Evolutionary conservation across 1,284 basidiomycete species (phyloP).

Genomic region (Taiwanofungus camphoratus): DNA sequence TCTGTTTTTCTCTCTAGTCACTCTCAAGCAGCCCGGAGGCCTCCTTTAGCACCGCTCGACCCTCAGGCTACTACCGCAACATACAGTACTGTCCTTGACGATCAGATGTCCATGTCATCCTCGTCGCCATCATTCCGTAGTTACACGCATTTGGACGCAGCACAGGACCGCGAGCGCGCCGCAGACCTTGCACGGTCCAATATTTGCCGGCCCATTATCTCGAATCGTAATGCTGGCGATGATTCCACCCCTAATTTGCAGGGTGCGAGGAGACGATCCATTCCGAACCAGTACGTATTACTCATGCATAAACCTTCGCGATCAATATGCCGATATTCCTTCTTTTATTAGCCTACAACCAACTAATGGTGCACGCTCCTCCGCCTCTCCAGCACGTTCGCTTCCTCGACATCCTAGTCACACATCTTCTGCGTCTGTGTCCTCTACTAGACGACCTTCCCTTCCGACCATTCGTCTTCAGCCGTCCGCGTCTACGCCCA

Average conservation of each 20-base stretch:
- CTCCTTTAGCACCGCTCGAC: slow-evolving; percentile 26
- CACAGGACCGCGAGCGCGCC: slow-evolving; percentile 18
- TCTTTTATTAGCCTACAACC: slow-evolving; percentile 14
- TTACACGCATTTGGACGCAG: slow-evolving; percentile 21
- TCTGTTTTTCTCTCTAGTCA: slow-evolving; percentile 7
- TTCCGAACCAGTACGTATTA: slow-evolving; percentile 25
- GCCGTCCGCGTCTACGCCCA: slow-evolving; percentile 10
- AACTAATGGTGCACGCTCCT: slow-evolving; percentile 18
- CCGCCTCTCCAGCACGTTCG: slow-evolving; percentile 15
- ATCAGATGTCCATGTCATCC: slow-evolving; percentile 25
- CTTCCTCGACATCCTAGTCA: slow-evolving; percentile 23
- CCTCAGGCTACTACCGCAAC: slow-evolving; percentile 21
- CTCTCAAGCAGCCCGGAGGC: slow-evolving; percentile 15
- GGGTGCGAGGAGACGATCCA: slow-evolving; percentile 23
- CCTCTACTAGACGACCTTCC: slow-evolving; percentile 20
- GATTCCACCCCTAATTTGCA: slow-evolving; percentile 14
- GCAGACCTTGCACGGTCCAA: slow-evolving; percentile 20
- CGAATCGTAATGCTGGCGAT: slow-evolving; percentile 19
- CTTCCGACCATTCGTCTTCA: slow-evolving; percentile 25
- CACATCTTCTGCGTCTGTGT: slow-evolving; percentile 19
- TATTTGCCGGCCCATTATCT: slow-evolving; percentile 23
- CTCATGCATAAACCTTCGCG: not conserved
- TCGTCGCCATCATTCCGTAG: slow-evolving; percentile 20
- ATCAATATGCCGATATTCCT: slow-evolving; percentile 2
- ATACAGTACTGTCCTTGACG: slow-evolving; percentile 16